A percentile compares a stretch with the other conserved stretches of the same genome.
These are phyloP conservation scores for Phytophthora podocarpi DNA, from an alignment of 352 stramenopile species.

Conservation along the genomic window DNA sequence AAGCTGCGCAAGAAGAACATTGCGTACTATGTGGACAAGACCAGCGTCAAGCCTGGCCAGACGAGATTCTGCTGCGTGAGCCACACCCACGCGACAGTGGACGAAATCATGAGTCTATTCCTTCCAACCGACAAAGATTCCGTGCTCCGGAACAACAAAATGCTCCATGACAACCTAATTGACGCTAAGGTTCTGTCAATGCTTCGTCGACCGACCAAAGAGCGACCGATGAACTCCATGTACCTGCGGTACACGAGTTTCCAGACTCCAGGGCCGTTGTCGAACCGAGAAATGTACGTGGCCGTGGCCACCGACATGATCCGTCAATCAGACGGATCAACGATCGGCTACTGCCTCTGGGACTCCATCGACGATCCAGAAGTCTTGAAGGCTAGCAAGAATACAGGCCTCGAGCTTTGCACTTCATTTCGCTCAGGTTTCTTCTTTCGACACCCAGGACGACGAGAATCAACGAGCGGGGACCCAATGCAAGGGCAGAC, in stretches of 20 bases:
- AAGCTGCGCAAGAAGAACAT: slow-evolving; percentile 45
- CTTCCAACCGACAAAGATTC: slow-evolving; percentile 41
- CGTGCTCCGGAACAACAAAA: slow-evolving; percentile 44
- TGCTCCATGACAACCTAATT: slow-evolving; percentile 55
- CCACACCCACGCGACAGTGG: slow-evolving; percentile 38
- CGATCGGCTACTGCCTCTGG: slow-evolving; percentile 63
- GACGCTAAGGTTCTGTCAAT: slow-evolving; percentile 43
- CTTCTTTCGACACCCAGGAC: slow-evolving; percentile 38
- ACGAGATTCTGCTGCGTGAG: slow-evolving; percentile 55
- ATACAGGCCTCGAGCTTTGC: slow-evolving; percentile 15
- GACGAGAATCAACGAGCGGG: slow-evolving; percentile 3
- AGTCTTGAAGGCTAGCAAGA: slow-evolving; percentile 14
- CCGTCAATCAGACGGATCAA: slow-evolving; percentile 41
- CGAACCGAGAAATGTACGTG: slow-evolving; percentile 43
- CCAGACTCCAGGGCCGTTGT: slow-evolving; percentile 38
- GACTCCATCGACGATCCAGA: slow-evolving; percentile 46
- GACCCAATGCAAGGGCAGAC: slow-evolving; percentile 26
- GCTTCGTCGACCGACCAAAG: slow-evolving; percentile 30
- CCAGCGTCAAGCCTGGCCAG: slow-evolving; percentile 34
- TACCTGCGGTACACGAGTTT: slow-evolving; percentile 40
- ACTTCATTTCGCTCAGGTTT: slow-evolving; percentile 60
- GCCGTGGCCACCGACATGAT: slow-evolving; percentile 39
- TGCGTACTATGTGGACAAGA: slow-evolving; percentile 52
- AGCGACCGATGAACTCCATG: slow-evolving; percentile 35
- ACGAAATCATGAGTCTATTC: slow-evolving; percentile 55